Base-by-base conservation (phyloP, 73 alveolate genomes). In the Paramecium caudatum region DNA sequence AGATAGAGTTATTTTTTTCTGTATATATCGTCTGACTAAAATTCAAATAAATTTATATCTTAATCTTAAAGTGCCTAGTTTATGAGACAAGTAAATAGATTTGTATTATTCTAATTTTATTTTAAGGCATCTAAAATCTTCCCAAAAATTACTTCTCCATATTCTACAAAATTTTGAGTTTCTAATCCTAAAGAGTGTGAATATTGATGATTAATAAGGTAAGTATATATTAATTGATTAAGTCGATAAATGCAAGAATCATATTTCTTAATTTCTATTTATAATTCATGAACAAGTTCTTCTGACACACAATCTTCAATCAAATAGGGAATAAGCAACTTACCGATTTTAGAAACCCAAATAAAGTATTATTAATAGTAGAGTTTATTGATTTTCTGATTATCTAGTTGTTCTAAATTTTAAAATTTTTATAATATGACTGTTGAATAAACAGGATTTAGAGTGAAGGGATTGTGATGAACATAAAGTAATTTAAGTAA, bases 401-500 rank as follows among this genome's bases (percentile, higher is more conserved):
- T 55, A 10, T 55, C 80, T 27, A 55, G 80, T 23, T 55, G 45
- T 27, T 55, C 80, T 21, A 55, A 55, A 55, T 55, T 21, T 27
- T 43, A 55, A 21, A 55, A 55, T 15, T 55, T 55, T 10, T 55
- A 55, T 23, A 55, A 55, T 27, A 55, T 55, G 17, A 55, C 80
- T 10, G 80, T 55, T 55, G 80, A 55, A 55, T 55, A 55, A 7
- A 43, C 30, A 9, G 80, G 80, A 55, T 55, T 55, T 27, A 55
- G 46, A 55, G 80, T 55, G 30, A 55, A 55, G 23, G 80, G 80
- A 55, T 55, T 55, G 13, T 55, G 80, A 55, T 55, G 80, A 55
- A 55, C 12, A 8, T 55, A 27, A 21, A 55, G 80, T 8, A 55
- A 55, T 55, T 55, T 55, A 55, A 55, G 80, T 55, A 55, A 2